These are phyloP conservation scores for Sphagnum contortum DNA, from an alignment of 225 moss, liverwort and hornwort species.

Conservation along the genomic window DNA sequence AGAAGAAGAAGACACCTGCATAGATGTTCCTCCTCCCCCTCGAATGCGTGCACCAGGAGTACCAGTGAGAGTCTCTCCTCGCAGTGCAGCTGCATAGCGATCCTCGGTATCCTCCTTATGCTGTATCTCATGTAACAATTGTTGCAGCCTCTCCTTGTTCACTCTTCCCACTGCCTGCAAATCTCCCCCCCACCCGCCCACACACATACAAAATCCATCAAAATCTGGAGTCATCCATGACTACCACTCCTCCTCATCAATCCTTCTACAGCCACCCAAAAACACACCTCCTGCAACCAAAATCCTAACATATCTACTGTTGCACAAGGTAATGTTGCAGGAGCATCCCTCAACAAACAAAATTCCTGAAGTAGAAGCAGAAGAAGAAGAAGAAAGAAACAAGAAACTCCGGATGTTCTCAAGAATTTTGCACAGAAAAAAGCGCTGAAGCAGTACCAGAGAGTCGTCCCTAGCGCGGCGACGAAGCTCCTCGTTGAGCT, in stretches of 20 bases:
- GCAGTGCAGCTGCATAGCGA: slow-evolving; percentile 80
- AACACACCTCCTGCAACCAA: no score
- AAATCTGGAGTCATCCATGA: background rate
- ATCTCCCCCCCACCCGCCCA: background rate
- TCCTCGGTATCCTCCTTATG: slow-evolving; percentile 88
- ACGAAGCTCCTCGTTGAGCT: slow-evolving; percentile 70
- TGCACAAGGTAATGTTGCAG: no score
- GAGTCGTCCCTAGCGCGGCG: slow-evolving; percentile 63
- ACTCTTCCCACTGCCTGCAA: slow-evolving; percentile 67
- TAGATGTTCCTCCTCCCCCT: slow-evolving; percentile 81
- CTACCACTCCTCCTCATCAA: no score
- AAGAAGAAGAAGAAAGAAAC: background rate
- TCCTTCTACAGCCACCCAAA: no score
- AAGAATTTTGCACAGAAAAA: background rate
- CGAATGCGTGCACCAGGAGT: slow-evolving; percentile 78
- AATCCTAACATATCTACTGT: no score
- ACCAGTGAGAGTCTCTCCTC: slow-evolving; percentile 91
- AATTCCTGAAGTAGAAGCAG: background rate
- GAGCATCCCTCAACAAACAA: no score
- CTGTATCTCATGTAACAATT: slow-evolving; percentile 73
- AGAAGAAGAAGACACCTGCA: slow-evolving; percentile 6
- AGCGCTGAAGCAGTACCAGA: slow-evolving; percentile 16
- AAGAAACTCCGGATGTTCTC: background rate
- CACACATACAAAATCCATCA: background rate
- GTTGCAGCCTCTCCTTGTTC: slow-evolving; percentile 83